Evolutionary conservation across 352 stramenopile genomes (phyloP).

Genomic region (Globisporangium paddicum): DNA sequence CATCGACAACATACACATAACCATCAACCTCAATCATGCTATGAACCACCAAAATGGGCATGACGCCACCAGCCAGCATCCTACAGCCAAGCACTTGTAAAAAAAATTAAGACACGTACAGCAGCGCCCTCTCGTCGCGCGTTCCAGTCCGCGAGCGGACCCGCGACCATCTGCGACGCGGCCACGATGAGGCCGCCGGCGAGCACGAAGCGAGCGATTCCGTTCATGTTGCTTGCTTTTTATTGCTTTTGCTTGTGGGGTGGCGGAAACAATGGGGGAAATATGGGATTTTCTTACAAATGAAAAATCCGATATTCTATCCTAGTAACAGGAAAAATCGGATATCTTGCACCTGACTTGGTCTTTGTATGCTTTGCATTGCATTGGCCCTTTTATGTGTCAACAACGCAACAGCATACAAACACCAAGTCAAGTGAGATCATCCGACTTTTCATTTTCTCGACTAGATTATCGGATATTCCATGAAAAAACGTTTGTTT

Average conservation of each 20-base stretch:
- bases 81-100: too few relatives aligned
- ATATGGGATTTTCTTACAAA: too few relatives aligned
- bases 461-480: too few relatives aligned
- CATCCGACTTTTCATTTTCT: too few relatives aligned
- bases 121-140: constrained; percentile 57
- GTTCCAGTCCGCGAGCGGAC: constrained; percentile 71
- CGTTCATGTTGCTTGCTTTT: constrained; percentile 43
- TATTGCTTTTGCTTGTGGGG: not conserved
- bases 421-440: too few relatives aligned
- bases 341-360: too few relatives aligned
- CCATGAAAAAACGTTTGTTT: too few relatives aligned
- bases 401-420: too few relatives aligned
- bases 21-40: not conserved
- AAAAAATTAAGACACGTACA: constrained; percentile 25
- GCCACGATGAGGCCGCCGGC: constrained; percentile 62
- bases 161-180: constrained; percentile 59
- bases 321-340: too few relatives aligned
- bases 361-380: too few relatives aligned
- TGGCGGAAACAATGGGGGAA: not conserved
- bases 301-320: too few relatives aligned
- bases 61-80: not conserved
- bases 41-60: not conserved
- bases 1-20: not conserved
- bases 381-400: too few relatives aligned
- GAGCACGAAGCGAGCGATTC: constrained; percentile 69